Evolutionary conservation across 176 grass and related monocot genomes (phyloP).

Genomic region (Ampelocalamus luodianensis): DNA sequence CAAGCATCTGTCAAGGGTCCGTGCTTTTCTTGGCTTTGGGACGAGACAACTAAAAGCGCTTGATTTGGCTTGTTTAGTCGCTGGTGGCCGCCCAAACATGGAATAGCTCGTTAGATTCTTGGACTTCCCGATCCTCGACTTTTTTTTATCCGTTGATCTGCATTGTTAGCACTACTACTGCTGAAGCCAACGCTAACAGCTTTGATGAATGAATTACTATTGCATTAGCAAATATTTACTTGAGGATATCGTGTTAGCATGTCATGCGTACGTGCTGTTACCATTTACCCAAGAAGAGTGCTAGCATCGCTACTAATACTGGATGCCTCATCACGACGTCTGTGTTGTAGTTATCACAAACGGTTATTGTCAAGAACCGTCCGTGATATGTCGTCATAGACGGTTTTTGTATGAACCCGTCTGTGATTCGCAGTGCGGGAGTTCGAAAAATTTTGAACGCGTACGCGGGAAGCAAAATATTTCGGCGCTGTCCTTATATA

Average conservation of each 20-base stretch:
- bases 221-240: not conserved
- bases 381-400: too few relatives aligned
- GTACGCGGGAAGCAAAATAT: too few relatives aligned
- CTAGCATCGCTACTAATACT: too few relatives aligned
- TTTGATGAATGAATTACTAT: not conserved
- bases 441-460: too few relatives aligned
- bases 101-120: not conserved
- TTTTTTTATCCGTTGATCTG: not conserved
- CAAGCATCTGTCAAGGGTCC: conserved; percentile 42
- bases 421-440: too few relatives aligned
- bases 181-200: not conserved
- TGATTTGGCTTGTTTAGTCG: conserved; percentile 12
- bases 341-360: too few relatives aligned
- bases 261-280: not conserved
- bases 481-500: too few relatives aligned
- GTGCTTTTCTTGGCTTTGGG: conserved; percentile 61
- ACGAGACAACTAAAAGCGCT: conserved; percentile 44
- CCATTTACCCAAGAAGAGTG: not conserved
- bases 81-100: not conserved
- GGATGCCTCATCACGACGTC: too few relatives aligned
- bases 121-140: too few relatives aligned
- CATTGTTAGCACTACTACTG: not conserved
- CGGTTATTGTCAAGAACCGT: too few relatives aligned
- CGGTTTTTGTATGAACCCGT: too few relatives aligned
- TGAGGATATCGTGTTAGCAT: not conserved